These are phyloP conservation scores for Septoria petroselini DNA, from an alignment of 2,329 filamentous ascomycete genomes.

Conservation along the genomic window DNA sequence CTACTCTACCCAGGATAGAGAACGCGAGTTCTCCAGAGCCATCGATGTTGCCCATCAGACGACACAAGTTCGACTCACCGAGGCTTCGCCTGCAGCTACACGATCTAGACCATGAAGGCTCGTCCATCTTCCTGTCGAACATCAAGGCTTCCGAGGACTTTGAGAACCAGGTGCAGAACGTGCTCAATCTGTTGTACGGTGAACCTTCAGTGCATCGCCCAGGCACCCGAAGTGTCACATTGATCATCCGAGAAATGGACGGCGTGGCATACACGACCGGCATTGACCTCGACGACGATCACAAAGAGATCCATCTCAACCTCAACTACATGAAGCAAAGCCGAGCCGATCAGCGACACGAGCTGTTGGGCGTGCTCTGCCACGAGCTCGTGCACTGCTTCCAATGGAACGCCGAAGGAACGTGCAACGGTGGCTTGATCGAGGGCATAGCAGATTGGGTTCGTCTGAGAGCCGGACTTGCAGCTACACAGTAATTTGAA, in stretches of 20 bases:
- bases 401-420: slow-evolving; percentile 67
- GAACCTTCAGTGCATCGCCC: slow-evolving; percentile 42
- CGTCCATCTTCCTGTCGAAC: slow-evolving; percentile 63
- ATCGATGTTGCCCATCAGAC: slow-evolving; percentile 25
- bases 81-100: slow-evolving; percentile 49
- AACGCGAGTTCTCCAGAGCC: slow-evolving; percentile 21
- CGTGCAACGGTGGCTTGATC: slow-evolving; percentile 67
- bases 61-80: slow-evolving; percentile 41
- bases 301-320: slow-evolving; percentile 91
- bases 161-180: slow-evolving; percentile 60
- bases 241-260: slow-evolving; percentile 73
- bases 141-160: slow-evolving; percentile 63
- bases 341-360: slow-evolving; percentile 39
- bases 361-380: slow-evolving; percentile 78
- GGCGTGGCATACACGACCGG: slow-evolving; percentile 90
- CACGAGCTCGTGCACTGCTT: slow-evolving; percentile 96
- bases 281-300: slow-evolving; percentile 71
- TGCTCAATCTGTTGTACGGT: slow-evolving; percentile 70
- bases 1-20: slow-evolving; percentile 18
- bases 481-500: slow-evolving; percentile 81
- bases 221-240: slow-evolving; percentile 78
- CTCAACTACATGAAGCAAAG: slow-evolving; percentile 63
- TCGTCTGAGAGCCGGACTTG: slow-evolving; percentile 67
- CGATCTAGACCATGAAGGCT: slow-evolving; percentile 56
- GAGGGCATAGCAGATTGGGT: slow-evolving; percentile 96